phyloP scores from a whole-genome alignment of 1,284 basidiomycete species.

The Melampsora americana region DNA sequence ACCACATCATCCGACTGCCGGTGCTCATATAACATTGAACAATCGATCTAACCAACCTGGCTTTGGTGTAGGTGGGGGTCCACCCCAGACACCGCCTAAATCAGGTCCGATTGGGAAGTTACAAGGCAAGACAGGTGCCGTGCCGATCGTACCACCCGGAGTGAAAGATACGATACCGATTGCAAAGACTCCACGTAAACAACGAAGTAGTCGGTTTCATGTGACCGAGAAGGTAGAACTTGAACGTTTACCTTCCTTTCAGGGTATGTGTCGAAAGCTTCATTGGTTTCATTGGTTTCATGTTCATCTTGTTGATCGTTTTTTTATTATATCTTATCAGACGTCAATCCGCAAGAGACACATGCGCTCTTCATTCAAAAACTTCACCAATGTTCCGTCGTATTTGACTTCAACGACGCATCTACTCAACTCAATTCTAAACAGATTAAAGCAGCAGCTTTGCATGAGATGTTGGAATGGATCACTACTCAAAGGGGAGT shows the following conservation, averaged over 20 bases:
- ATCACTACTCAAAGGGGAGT: conserved; percentile 94
- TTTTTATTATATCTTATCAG: conserved; percentile 57
- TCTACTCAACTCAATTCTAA: conserved; percentile 93
- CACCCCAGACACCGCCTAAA: conserved; percentile 56
- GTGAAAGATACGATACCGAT: conserved; percentile 91
- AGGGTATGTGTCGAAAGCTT: conserved; percentile 63
- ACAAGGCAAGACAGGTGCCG: conserved; percentile 50
- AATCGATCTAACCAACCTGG: conserved; percentile 57
- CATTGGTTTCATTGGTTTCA: conserved; percentile 43
- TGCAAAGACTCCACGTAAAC: conserved; percentile 90
- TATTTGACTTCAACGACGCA: conserved; percentile 99
- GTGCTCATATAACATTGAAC: conserved; percentile 62
- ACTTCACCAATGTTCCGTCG: conserved; percentile 88
- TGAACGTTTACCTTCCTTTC: conserved; percentile 87
- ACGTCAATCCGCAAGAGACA: conserved; percentile 83
- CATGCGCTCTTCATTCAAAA: conserved; percentile 91
- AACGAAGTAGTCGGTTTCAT: conserved; percentile 91
- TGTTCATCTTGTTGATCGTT: conserved; percentile 27
- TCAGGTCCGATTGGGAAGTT: conserved; percentile 56
- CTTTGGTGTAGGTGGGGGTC: conserved; percentile 49
- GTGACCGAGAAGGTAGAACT: conserved; percentile 95
- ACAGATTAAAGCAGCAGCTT: conserved; percentile 95
- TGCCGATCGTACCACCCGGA: conserved; percentile 45
- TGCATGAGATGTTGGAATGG: conserved; percentile 99
- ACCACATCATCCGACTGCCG: conserved; percentile 63